These are phyloP conservation scores for Meyerozyma athensensis DNA, from an alignment of 1,139 yeast genomes.

Conservation along the genomic window DNA sequence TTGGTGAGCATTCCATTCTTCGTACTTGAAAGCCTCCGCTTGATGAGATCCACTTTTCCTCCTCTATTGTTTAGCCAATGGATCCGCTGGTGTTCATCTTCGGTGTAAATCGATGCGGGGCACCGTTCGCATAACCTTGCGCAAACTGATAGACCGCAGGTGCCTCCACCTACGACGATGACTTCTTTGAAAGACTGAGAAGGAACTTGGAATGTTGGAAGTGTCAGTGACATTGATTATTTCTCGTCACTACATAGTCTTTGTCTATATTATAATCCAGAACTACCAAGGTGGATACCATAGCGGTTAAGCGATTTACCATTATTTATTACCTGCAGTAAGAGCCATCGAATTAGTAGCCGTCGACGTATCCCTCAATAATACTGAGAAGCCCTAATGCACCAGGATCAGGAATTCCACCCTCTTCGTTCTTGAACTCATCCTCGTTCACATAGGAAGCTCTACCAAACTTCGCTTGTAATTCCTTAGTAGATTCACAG, in stretches of 20 bases:
- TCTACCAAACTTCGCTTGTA: conserved; percentile 86
- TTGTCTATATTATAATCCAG: neutral
- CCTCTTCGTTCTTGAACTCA: conserved; percentile 41
- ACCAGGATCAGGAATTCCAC: conserved; percentile 91
- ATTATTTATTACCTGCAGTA: neutral
- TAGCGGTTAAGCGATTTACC: neutral
- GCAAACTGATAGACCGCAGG: conserved; percentile 35
- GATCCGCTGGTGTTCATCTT: conserved; percentile 40
- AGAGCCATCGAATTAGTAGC: neutral
- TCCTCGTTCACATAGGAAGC: conserved; percentile 80
- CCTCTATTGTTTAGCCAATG: conserved; percentile 36
- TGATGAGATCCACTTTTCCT: conserved; percentile 23
- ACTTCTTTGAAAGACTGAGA: conserved; percentile 26
- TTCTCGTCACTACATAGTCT: neutral
- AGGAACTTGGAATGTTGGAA: conserved; percentile 9
- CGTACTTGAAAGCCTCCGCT: conserved; percentile 14
- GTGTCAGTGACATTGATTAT: neutral
- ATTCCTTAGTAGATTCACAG: conserved; percentile 65
- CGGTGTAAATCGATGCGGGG: conserved; percentile 38
- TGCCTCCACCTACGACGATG: conserved; percentile 36
- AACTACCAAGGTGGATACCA: conserved; percentile 2
- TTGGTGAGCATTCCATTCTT: conserved; percentile 14
- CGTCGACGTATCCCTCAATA: conserved; percentile 45
- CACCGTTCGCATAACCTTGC: conserved; percentile 34
- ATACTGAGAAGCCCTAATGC: conserved; percentile 76